Conservation (phyloP, 2,329 filamentous ascomycete genomes). For the Venturia oleaginea region DNA sequence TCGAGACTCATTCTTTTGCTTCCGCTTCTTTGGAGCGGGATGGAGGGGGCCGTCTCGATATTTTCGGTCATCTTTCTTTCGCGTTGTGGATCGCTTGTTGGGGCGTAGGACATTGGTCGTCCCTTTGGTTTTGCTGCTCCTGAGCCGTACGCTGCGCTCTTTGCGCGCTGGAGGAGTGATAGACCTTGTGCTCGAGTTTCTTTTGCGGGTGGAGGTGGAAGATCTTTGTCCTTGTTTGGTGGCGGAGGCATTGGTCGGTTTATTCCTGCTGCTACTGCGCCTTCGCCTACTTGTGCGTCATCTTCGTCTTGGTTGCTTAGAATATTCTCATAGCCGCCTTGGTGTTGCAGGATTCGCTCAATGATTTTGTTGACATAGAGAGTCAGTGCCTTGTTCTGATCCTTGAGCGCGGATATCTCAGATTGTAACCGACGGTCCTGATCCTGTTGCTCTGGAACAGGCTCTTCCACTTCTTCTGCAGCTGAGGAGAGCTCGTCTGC, state of each 20-base stretch:
- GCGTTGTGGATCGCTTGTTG: slow-evolving; percentile 18
- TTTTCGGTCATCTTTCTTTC: slow-evolving; percentile 39
- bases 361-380: slow-evolving; percentile 99
- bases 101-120: slow-evolving; percentile 21
- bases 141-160: slow-evolving; percentile 41
- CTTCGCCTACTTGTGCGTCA: slow-evolving; percentile 16
- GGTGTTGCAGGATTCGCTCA: slow-evolving; percentile 83
- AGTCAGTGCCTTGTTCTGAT: slow-evolving; percentile 94
- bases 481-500: slow-evolving; percentile 23
- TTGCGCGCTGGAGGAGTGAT: slow-evolving; percentile 50
- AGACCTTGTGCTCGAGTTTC: slow-evolving; percentile 20
- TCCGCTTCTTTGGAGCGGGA: slow-evolving; percentile 55
- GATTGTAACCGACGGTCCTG: slow-evolving; percentile 56
- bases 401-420: slow-evolving; percentile 71
- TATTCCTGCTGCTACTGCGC: slow-evolving; percentile 20
- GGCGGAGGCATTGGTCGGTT: slow-evolving; percentile 16
- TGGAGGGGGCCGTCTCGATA: slow-evolving; percentile 65
- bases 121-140: slow-evolving; percentile 25
- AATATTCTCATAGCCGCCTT: slow-evolving; percentile 83
- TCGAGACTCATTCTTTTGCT: slow-evolving; percentile 34
- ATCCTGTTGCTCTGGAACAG: slow-evolving; percentile 31
- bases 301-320: slow-evolving; percentile 67
- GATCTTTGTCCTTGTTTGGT: slow-evolving; percentile 67
- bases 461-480: slow-evolving; percentile 52
- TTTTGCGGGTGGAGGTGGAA: slow-evolving; percentile 58